Evolutionary conservation across 2,329 filamentous ascomycete genomes (phyloP), one percentile per base, ranked within the genome.

Genomic region (Drechslerella dactyloides): DNA sequence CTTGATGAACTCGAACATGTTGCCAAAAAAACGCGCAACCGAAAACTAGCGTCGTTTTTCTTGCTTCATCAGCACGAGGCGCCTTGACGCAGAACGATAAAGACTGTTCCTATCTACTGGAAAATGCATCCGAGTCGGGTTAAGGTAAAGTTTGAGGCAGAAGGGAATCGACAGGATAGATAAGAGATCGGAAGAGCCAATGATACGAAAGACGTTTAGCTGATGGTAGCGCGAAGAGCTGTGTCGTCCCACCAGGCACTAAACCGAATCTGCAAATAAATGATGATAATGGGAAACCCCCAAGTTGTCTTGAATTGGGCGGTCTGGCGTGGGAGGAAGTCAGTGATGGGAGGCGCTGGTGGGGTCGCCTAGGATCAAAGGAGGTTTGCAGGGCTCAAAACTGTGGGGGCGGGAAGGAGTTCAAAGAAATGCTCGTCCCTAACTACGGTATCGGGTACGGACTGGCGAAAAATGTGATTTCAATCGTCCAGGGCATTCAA

Each of bases 201-300:
- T 72, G 60, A 72, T 60, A 72, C 46, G 55, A 72, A 65, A 72
- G 68, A 65, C 51, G 68, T 72, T 72, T 72, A 72, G 68, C 60
- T 72, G 68, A 72, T 72, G 68, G 60, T 42, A 46, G 59, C 56
- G 51, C 50, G 60, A 65, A 72, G 60, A 61, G 68, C 48, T 56
- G 8, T 60, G 68, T 72, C 60, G 60, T 72, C 68, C 68, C 68
- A 70, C 60, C 55, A 72, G 60, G 44, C 68, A 55, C 68, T 72
- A 72, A 51, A 33, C 68, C 68, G 54, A 72, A 72, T 72, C 60
- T 61, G 68, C 68, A 72, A 72, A 72, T 72, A 65, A 59, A 51
- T 72, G 68, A 72, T 72, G 68, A 72, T 72, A 72, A 72, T 72
- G 48, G 35, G 68, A 72, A 72, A 72, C 68, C 68, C 68, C 68